Base-by-base conservation (phyloP, 2,329 filamentous ascomycete genomes). In the Rasamsonia emersonii region DNA sequence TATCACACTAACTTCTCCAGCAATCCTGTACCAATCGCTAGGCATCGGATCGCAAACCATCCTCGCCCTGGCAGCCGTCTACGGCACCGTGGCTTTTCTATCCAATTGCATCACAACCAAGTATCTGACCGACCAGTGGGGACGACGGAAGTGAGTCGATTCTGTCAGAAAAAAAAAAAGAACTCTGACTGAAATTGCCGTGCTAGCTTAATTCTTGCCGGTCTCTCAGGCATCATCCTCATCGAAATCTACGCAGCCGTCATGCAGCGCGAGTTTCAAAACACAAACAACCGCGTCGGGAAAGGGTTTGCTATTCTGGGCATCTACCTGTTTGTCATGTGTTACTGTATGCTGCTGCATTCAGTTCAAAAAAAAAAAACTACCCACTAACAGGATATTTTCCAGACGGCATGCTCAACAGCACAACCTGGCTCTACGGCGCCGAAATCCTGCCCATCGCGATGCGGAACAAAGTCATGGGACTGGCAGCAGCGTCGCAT, bases 261-360 rank as follows among this genome's bases (percentile, higher is more conserved):
- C 24, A 75, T 77, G 70, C 72, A 76, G 49, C 58, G 61, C 17
- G 49, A 64, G 27, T 77, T 75, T 45, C 70, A 75, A 43, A 58
- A 71, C 38, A 71, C 66, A 0, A 48, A 71, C 35, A 75, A 75
- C 45, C 53, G 54, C 4, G 45, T 74, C 17, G 73, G 73, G 21
- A 75, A 77, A 44, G 73, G 70, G 0, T 77, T 76, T 44, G 69
- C 73, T 1, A 65, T 77, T 17, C 53, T 76, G 1, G 73, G 71
- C 0, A 75, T 77, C 16, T 77, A 75, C 38, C 54, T 76, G 1
- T 76, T 75, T 38, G 72, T 70, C 2, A 63, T 73, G 2, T 59
- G 52, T 11, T 76, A 73, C 41, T 75, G 67, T 70, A 44, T 41
- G 64, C 49, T 17, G 20, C 14, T 11, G 4, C 9, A 8, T 9